phyloP scores from a whole-genome alignment of 2,329 filamentous ascomycete species.

The Stachybotrys chlorohalonatus region DNA sequence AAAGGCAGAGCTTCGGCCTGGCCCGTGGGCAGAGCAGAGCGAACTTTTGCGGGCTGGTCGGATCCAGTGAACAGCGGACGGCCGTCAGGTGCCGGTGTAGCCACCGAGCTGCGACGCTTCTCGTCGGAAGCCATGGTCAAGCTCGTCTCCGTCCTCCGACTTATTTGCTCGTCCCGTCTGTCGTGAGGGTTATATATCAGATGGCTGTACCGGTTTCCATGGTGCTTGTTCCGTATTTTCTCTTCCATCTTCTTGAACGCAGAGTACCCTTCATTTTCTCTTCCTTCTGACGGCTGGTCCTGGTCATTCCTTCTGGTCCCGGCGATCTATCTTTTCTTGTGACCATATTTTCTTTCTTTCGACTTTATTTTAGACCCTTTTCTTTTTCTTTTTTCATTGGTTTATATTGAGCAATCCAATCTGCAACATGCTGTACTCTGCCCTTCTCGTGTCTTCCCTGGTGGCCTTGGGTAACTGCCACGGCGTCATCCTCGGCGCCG shows the following conservation, averaged over 20 bases:
- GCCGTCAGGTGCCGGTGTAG: neutral
- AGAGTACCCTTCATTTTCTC: neutral
- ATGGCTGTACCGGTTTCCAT: neutral
- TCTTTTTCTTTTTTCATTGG: neutral
- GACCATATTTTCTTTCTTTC: neutral
- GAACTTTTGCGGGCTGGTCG: no score
- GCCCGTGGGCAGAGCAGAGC: no score
- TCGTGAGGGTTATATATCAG: neutral
- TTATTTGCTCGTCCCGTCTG: neutral
- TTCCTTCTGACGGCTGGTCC: conserved; percentile 1
- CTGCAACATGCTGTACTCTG: conserved; percentile 7
- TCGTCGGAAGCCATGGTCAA: neutral
- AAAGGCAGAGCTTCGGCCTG: no score
- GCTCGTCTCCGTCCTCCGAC: neutral
- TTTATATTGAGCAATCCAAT: conserved; percentile 5
- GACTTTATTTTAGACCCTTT: neutral
- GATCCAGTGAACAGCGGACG: no score
- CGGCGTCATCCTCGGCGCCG: conserved; percentile 36
- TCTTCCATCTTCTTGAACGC: neutral
- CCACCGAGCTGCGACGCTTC: neutral
- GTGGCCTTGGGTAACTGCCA: conserved; percentile 21
- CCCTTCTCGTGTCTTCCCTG: conserved; percentile 8
- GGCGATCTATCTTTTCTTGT: neutral
- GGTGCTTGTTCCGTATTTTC: neutral
- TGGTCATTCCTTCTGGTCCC: neutral